Evolutionary conservation across 2,329 filamentous ascomycete genomes (phyloP), one percentile per base, ranked within the genome.

Genomic region (Emergomyces africanus): DNA sequence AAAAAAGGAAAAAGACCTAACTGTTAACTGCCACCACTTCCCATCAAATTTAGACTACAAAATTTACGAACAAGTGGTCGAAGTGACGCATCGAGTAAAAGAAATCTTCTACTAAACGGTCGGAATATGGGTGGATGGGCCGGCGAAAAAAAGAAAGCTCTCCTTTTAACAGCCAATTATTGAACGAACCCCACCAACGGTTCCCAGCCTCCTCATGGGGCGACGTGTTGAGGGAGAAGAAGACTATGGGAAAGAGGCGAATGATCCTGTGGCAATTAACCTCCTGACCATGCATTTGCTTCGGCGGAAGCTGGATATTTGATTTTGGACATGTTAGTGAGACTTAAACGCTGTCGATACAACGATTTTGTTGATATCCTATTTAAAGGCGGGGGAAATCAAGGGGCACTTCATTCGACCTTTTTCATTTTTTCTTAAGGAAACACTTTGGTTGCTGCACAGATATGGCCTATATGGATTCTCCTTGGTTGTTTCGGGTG

Each of bases 61-160:
- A 57, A 81, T 89, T 39, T 87, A 85, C 61, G 84, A 89, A 60
- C 83, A 86, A 0, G 87, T 96, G 2, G 91, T 96, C 18, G 88
- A 96, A 60, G 86, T 84, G 41, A 94, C 90, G 39, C 91, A 96
- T 74, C 82, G 85, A 55, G 83, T 90, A 70, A 88, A 87, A 68
- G 78, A 84, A 62, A 86, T 97, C 57, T 96, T 96, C 70, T 90
- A 88, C 68, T 81, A 83, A 58, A 63, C 12, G 62, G 66, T 10
- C 33, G 18, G 50, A 20, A 15, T 37, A 37, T 54, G 33, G 15
- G 10, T 15, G 20, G n/a, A n/a, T 37, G 30, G 4, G n/a, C 18
- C 25, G 8, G 12, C n/a, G 8, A 25, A 35, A 35, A 30, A 30
- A 6, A 20, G n/a, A n/a, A 39, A 6, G 12, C 12, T 18, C n/a